These are phyloP conservation scores for Penicillium longicatenatum DNA, from an alignment of 495 filamentous ascomycete species.

Conservation along the genomic window DNA sequence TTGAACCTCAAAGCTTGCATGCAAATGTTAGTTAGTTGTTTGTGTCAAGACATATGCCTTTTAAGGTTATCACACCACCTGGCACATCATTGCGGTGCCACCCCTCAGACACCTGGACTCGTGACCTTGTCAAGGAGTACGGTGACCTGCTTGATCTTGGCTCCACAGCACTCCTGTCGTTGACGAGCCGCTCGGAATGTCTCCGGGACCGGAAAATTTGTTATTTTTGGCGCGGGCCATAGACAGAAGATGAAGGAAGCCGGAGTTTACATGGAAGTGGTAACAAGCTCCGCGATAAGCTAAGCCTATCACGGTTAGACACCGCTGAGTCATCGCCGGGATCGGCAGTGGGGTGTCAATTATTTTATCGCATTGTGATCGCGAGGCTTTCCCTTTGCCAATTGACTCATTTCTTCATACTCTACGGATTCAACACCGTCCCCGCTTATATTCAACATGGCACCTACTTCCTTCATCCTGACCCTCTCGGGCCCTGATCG, in stretches of 20 bases:
- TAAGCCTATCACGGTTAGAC: background rate
- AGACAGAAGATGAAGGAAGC: background rate
- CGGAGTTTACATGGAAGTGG: background rate
- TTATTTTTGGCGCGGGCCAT: background rate
- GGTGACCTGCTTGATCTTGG: too few relatives aligned
- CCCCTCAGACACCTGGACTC: too few relatives aligned
- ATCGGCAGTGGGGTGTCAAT: constrained; percentile 11
- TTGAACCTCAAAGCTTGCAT: too few relatives aligned
- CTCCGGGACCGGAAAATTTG: too few relatives aligned
- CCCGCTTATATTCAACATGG: constrained; percentile 32
- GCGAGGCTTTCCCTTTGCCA: constrained; percentile 1
- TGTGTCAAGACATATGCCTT: too few relatives aligned
- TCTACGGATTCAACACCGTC: constrained; percentile 37
- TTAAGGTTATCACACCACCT: too few relatives aligned
- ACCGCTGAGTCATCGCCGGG: constrained; percentile 8
- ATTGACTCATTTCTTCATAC: background rate
- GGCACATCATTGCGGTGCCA: too few relatives aligned
- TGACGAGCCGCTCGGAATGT: background rate
- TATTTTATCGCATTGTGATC: background rate
- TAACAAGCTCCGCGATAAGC: background rate
- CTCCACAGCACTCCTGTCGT: too few relatives aligned
- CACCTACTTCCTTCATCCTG: constrained; percentile 64
- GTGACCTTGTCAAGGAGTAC: too few relatives aligned
- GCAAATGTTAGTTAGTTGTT: too few relatives aligned
- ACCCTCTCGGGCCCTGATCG: constrained; percentile 76